Base-by-base conservation (phyloP, 225 moss, liverwort and hornwort species). In the Takakia lepidozioides region DNA sequence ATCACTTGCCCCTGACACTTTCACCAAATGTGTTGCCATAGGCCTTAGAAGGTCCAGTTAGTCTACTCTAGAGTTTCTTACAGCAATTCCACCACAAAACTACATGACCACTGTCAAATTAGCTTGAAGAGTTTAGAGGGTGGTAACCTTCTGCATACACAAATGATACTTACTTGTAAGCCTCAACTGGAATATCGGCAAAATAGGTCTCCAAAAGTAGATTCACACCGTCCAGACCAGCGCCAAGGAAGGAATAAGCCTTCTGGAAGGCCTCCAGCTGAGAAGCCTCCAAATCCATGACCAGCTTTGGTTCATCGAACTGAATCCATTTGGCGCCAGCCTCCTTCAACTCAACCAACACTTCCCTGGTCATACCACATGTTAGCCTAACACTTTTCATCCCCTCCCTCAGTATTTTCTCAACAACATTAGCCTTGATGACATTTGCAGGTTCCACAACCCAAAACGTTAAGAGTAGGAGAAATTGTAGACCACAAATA, bases 121-220 rank as follows among this genome's bases (percentile, higher is more conserved):
- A n/a, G n/a, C n/a, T n/a, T n/a, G n/a, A n/a, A n/a, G n/a, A n/a
- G n/a, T n/a, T n/a, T n/a, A n/a, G n/a, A n/a, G n/a, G n/a, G n/a
- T n/a, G n/a, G n/a, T 20, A 4, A 28, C 43, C 38, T 19, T 15
- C 8, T 22, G 11, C 19, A 8, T 23, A n/a, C n/a, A n/a, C n/a
- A n/a, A n/a, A n/a, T n/a, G n/a, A n/a, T 17, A 61, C 78, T 62
- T 25, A 88, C 90, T 74, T 84, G 76, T 81, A 92, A 0, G 87
- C 65, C 56, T 74, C 81, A 5, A 46, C 79, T 0, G 87, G 87
- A 24, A 92, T 52, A 60, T 92, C 91, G 10, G 91, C 73, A 54
- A 92, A 92, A 60, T 92, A 92, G 5, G 91, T 92, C 69, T 87
- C 77, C 8, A 92, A 43, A 27, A 92, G 38, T 27, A 87, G 36